Conservation (phyloP, 345 rosid genomes). For the Psidium guajava region DNA sequence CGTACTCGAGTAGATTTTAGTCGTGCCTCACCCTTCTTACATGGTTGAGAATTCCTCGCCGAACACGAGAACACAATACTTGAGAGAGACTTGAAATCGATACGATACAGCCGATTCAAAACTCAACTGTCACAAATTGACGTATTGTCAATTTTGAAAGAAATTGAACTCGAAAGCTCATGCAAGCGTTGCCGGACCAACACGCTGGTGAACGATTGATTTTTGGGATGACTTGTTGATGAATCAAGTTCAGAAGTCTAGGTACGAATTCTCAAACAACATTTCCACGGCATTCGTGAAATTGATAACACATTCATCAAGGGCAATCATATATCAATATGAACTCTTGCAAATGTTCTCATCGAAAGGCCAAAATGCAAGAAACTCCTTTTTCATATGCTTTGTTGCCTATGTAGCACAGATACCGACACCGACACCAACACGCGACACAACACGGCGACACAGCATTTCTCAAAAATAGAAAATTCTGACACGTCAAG, state of each 20-base stretch:
- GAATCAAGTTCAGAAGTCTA: not conserved
- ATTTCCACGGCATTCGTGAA: not conserved
- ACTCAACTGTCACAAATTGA: accelerated
- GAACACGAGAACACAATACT: not conserved
- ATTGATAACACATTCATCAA: not conserved
- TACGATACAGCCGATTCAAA: accelerated
- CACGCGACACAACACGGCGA: no score
- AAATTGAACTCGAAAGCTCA: not conserved
- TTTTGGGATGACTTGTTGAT: not conserved
- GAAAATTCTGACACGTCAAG: no score
- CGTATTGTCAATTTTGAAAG: not conserved
- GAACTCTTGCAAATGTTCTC: not conserved
- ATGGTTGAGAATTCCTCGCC: not conserved
- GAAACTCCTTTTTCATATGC: not conserved
- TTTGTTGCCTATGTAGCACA: no score
- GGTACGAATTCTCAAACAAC: not conserved
- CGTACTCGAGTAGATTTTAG: not conserved
- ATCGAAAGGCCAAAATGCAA: not conserved
- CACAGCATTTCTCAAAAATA: no score
- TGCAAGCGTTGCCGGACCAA: not conserved
- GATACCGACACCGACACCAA: no score
- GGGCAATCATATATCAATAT: not conserved
- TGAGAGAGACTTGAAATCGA: not conserved
- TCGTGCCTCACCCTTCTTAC: not conserved
- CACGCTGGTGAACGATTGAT: not conserved